These are phyloP conservation scores for Trypanosoma rangeli DNA, from an alignment of 208 protist genomes.

Conservation along the genomic window DNA sequence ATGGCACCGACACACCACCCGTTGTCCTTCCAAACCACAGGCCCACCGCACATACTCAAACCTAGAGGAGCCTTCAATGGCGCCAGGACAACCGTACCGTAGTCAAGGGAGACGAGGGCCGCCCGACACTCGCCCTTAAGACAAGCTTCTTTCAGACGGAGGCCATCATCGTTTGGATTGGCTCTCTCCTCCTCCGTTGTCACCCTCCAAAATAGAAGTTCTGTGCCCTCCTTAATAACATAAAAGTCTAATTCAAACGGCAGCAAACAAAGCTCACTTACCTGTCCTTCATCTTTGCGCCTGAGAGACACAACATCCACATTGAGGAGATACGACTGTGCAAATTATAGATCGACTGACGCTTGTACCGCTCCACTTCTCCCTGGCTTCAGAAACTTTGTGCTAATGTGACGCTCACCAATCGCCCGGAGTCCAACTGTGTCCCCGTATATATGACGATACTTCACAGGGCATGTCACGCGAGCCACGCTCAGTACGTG, in stretches of 20 bases:
- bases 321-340: conserved; percentile 66
- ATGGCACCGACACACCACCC: conserved; percentile 87
- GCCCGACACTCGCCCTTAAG: conserved; percentile 67
- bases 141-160: conserved; percentile 37
- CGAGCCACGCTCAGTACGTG: conserved; percentile 85
- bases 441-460: conserved; percentile 67
- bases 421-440: conserved; percentile 72
- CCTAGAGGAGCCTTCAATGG: conserved; percentile 42
- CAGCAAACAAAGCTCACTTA: conserved; percentile 31
- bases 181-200: conserved; percentile 61
- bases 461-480: conserved; percentile 75
- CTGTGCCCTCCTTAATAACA: conserved; percentile 60
- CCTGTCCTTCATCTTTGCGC: conserved; percentile 38
- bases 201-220: conserved; percentile 66
- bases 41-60: conserved; percentile 83
- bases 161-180: conserved; percentile 82
- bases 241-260: conserved; percentile 69
- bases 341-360: conserved; percentile 63
- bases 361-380: conserved; percentile 25
- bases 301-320: conserved; percentile 74
- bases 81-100: conserved; percentile 79
- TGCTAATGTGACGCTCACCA: conserved; percentile 85
- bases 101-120: conserved; percentile 76
- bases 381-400: conserved; percentile 55
- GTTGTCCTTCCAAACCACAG: conserved; percentile 73